phyloP scores from a whole-genome alignment of 1,284 basidiomycete genomes.

The Irpex rosettiformis region DNA sequence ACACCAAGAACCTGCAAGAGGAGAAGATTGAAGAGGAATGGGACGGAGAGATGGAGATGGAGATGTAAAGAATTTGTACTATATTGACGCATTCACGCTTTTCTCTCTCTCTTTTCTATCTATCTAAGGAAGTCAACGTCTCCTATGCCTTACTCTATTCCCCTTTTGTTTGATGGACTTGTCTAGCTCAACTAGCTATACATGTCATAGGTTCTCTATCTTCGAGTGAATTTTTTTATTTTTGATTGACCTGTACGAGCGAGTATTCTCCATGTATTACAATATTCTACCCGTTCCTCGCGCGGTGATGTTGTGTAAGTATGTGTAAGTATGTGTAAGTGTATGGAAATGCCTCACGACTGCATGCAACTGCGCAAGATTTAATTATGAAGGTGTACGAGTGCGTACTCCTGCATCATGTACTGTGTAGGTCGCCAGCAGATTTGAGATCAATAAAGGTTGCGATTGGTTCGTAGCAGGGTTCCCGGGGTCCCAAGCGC shows the following conservation, averaged over 20 bases:
- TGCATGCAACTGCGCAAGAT: too few relatives aligned
- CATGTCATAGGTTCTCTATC: neutral
- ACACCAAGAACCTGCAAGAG: constrained; percentile 25
- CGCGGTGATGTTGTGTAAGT: neutral
- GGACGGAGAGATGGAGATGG: constrained; percentile 40
- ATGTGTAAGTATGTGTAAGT: neutral
- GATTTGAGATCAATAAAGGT: too few relatives aligned
- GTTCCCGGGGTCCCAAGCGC: neutral
- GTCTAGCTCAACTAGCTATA: neutral
- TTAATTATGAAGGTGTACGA: neutral
- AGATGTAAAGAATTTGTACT: constrained; percentile 23
- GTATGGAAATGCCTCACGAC: neutral
- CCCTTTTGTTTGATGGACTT: neutral
- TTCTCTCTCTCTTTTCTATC: neutral
- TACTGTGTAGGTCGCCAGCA: too few relatives aligned
- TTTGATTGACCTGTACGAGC: neutral
- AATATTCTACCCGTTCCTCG: neutral
- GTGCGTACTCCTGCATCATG: neutral
- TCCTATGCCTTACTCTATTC: neutral
- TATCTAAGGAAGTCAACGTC: neutral
- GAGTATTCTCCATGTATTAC: neutral
- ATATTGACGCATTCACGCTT: neutral
- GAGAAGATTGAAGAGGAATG: constrained; percentile 37
- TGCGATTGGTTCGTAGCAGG: too few relatives aligned
- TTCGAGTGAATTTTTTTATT: neutral